Conservation (phyloP, 2,329 filamentous ascomycete genomes). For the Leptographium flavum region DNA sequence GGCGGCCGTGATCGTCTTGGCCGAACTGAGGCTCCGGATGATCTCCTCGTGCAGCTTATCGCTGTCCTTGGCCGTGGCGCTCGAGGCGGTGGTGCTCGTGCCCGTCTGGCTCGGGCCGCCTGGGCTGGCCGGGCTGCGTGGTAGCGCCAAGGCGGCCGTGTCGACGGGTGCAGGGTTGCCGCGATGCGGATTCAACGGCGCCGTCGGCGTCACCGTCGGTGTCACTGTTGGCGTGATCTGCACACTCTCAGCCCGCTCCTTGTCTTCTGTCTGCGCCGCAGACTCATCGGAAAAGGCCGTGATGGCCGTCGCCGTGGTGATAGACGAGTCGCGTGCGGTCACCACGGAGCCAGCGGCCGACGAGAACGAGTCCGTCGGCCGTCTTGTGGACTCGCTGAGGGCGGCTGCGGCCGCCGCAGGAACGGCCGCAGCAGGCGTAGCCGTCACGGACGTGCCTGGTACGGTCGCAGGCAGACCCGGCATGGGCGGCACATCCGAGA, state of each 20-base stretch:
- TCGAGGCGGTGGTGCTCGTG: conserved; percentile 32
- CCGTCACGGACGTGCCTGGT: not conserved
- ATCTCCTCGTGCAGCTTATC: conserved; percentile 63
- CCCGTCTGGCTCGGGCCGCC: conserved; percentile 24
- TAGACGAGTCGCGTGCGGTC: conserved; percentile 3
- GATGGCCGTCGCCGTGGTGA: conserved; percentile 1
- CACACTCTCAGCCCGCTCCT: not conserved
- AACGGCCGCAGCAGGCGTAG: too few relatives aligned
- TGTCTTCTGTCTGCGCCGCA: too few relatives aligned
- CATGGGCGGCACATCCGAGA: conserved; percentile 14
- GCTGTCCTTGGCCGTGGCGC: conserved; percentile 49
- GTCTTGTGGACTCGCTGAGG: not conserved
- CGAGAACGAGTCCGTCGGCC: not conserved
- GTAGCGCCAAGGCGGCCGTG: not conserved
- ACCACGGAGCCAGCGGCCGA: not conserved
- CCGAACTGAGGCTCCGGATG: conserved; percentile 49
- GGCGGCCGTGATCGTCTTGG: conserved; percentile 15
- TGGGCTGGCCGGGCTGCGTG: conserved; percentile 1
- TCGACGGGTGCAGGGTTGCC: conserved; percentile 20
- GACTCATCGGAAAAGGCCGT: conserved; percentile 7
- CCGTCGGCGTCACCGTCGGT: conserved; percentile 22
- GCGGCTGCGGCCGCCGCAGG: not conserved
- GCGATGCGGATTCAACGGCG: conserved; percentile 30
- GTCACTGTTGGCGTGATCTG: not conserved
- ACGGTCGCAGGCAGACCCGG: conserved; percentile 7